A percentile compares a stretch with the other conserved stretches of the same genome.
Conservation (phyloP, 2,329 filamentous ascomycete species). For the Bipolaris sorokiniana region DNA sequence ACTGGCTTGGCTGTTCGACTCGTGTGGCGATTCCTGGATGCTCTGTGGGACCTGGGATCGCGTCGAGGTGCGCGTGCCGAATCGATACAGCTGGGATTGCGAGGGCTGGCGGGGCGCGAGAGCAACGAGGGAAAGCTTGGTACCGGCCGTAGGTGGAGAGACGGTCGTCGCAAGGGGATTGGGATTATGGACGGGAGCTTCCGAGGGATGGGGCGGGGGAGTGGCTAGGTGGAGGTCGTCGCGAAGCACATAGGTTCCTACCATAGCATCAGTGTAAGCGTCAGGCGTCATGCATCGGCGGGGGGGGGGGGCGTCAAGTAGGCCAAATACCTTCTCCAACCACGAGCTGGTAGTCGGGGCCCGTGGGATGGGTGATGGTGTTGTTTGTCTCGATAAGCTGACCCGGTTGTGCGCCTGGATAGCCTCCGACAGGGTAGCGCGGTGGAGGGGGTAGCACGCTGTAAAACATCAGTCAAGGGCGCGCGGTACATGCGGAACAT, state of each 20-base stretch:
- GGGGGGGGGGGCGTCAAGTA: constrained; percentile 3
- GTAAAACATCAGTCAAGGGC: constrained; percentile 35
- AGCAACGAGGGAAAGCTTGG: constrained; percentile 79
- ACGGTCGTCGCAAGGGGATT: constrained; percentile 89
- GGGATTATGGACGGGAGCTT: constrained; percentile 82
- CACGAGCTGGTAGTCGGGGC: constrained; percentile 85
- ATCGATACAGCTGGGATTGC: constrained; percentile 51
- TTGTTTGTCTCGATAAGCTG: constrained; percentile 95
- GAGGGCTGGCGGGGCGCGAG: constrained; percentile 63
- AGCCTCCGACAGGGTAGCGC: constrained; percentile 78
- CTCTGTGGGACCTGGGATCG: constrained; percentile 52
- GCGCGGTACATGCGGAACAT: constrained; percentile 22
- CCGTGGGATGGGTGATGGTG: constrained; percentile 77
- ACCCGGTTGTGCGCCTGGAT: constrained; percentile 73
- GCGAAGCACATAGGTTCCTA: constrained; percentile 86
- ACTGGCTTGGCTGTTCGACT: constrained; percentile 53
- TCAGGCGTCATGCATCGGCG: background rate
- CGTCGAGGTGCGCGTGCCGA: constrained; percentile 51
- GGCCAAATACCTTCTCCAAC: constrained; percentile 79
- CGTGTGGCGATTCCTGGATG: constrained; percentile 54
- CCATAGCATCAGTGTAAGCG: constrained; percentile 29
- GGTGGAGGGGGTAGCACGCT: constrained; percentile 80
- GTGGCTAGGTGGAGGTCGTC: constrained; percentile 93
- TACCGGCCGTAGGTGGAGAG: constrained; percentile 81
- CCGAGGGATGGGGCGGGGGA: constrained; percentile 92